Evolutionary conservation across 1,284 basidiomycete genomes (phyloP), one percentile per base, ranked within the genome.

Genomic region (Stygiomarasmius scandens): DNA sequence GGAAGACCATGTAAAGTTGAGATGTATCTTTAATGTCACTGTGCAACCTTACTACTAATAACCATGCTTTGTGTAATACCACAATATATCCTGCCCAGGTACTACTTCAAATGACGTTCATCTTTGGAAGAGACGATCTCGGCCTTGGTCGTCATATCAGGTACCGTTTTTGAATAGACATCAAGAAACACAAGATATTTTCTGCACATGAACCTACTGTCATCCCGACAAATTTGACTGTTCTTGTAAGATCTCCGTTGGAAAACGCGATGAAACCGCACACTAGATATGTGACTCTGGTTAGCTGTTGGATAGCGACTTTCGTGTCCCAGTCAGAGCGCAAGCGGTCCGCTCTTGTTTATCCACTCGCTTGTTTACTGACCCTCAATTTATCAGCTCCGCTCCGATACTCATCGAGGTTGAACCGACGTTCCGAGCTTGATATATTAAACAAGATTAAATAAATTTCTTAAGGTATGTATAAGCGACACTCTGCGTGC

Each of bases 1-100:
- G 34, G 23, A 41, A 50, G 49, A 14, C 8, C 41, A 34, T 51
- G 25, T 56, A 24, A 43, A 41, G 25, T 44, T 41, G 24, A 53
- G 23, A 41, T 53, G 23, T 53, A 41, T 24, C 32, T 50, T 29
- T 49, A 52, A 27, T 48, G 23, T 51, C 43, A 44, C 45, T 44
- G n/a, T 22, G 32, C 38, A 51, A 32, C 22, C 50, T 22, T 52
- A 47, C 44, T 36, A 29, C 43, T 32, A 46, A 46, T 46, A 46
- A 34, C 11, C 23, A 27, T 50, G 47, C 34, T 8, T 22, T 27
- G 38, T 41, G 38, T 41, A 41, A 41, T 41, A 41, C 38, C 16
- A n/a, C 38, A 41, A 32, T 32, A 32, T 32, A 32, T 32, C 29
- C 12, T 6, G 29, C 16, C 38, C n/a, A 41, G 16, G 38, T 19